Percentiles rank a stretch among this genome's conserved stretches.
These are phyloP conservation scores for Colletotrichum echinochloae DNA, from an alignment of 2,329 filamentous ascomycete genomes.

Conservation along the genomic window DNA sequence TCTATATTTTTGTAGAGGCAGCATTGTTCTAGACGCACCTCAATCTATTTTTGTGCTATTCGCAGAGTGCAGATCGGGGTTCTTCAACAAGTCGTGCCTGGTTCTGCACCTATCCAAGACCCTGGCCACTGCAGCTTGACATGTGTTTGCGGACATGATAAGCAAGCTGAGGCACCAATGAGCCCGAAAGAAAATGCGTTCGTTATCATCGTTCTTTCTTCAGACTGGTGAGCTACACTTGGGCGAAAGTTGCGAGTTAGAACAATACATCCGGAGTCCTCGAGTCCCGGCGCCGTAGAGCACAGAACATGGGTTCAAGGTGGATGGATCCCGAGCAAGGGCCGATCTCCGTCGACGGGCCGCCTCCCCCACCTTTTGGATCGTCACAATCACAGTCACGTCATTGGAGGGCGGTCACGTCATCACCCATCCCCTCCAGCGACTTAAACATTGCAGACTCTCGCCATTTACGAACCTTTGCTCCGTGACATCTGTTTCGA, in stretches of 20 bases:
- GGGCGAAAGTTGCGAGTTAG: too few species aligned
- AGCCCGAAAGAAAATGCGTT: too few species aligned
- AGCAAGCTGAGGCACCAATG: too few species aligned
- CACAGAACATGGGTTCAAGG: not conserved
- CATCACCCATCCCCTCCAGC: not conserved
- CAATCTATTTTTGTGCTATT: not conserved
- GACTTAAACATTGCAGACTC: not conserved
- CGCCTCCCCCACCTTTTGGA: not conserved
- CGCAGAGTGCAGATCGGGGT: too few species aligned
- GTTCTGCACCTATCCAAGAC: not conserved
- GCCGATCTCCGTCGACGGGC: not conserved
- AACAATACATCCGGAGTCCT: not conserved
- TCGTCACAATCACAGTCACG: constrained; percentile 16
- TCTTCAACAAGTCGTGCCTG: not conserved
- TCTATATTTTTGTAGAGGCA: not conserved
- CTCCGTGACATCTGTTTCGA: too few species aligned
- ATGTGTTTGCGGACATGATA: too few species aligned
- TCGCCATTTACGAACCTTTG: not conserved
- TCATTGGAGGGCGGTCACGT: constrained; percentile 27
- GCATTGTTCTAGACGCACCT: not conserved
- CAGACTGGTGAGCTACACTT: not conserved
- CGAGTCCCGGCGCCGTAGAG: not conserved
- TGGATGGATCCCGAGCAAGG: not conserved
- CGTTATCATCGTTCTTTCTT: too few species aligned
- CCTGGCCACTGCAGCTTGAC: too few species aligned